Evolutionary conservation across 768 basidiomycete species (phyloP).

Genomic region (Pleurotus sapidus): DNA sequence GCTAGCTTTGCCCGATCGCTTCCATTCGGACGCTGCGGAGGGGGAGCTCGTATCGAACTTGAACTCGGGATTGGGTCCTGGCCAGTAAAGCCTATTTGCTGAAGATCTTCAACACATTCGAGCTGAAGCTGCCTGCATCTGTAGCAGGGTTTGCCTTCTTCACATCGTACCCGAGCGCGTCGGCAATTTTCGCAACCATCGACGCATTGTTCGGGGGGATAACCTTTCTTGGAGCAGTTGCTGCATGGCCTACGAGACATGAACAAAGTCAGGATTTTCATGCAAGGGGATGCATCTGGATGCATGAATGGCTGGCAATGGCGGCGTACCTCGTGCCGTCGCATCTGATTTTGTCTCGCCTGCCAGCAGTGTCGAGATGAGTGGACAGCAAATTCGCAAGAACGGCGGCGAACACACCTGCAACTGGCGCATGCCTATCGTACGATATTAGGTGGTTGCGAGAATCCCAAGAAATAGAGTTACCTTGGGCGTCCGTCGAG

Average conservation of each 20-base stretch:
- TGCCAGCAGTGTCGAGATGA: slow-evolving; percentile 19
- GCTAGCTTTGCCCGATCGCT: slow-evolving; percentile 56
- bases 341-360: slow-evolving; percentile 63
- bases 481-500: slow-evolving; percentile 52
- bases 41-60: slow-evolving; percentile 17
- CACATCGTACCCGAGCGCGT: slow-evolving; percentile 54
- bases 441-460: slow-evolving; percentile 9
- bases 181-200: slow-evolving; percentile 64
- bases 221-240: slow-evolving; percentile 55
- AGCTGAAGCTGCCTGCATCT: slow-evolving; percentile 50
- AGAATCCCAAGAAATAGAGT: slow-evolving; percentile 15
- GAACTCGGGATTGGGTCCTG: slow-evolving; percentile 16
- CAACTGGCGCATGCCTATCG: slow-evolving; percentile 57
- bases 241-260: slow-evolving; percentile 46
- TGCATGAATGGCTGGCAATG: slow-evolving; percentile 8
- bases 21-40: slow-evolving; percentile 24
- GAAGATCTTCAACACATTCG: slow-evolving; percentile 45
- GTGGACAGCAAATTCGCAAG: slow-evolving; percentile 8
- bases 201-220: slow-evolving; percentile 48
- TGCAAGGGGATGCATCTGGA: background rate
- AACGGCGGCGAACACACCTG: slow-evolving; percentile 35
- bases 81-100: slow-evolving; percentile 18
- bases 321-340: slow-evolving; percentile 45
- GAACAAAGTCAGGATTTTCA: background rate
- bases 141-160: slow-evolving; percentile 45